Evolutionary conservation across 371 early-diverging fungal species (phyloP).

Genomic region (Mortierella sp.): DNA sequence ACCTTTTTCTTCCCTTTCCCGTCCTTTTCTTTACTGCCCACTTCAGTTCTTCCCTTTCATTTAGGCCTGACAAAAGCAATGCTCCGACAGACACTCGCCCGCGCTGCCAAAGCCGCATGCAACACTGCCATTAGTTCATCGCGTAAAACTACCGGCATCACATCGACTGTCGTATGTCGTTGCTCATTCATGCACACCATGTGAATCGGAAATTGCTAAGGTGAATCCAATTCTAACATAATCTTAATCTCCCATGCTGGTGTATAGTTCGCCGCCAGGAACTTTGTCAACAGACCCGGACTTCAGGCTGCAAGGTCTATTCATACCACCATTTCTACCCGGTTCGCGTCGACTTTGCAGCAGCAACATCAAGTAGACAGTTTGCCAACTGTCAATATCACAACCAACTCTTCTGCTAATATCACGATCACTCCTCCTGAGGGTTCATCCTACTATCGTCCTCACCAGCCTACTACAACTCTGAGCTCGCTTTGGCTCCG

Average conservation of each 20-base stretch:
- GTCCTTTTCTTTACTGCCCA: not conserved
- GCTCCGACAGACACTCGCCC: constrained; percentile 29
- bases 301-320: constrained; percentile 15
- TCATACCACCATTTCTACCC: constrained; percentile 12
- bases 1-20: not conserved
- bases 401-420: constrained; percentile 2
- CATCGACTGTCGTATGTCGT: not conserved
- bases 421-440: constrained; percentile 20
- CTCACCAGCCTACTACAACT: constrained; percentile 31
- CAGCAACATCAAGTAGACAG: not conserved
- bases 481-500: constrained; percentile 76
- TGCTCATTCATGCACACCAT: not conserved
- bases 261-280: not conserved
- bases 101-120: constrained; percentile 15
- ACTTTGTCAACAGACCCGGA: not conserved
- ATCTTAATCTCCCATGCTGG: not conserved
- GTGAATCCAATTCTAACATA: not conserved
- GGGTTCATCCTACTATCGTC: constrained; percentile 31
- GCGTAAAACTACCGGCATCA: not conserved
- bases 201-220: not conserved
- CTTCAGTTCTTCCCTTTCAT: not conserved
- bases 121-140: constrained; percentile 4
- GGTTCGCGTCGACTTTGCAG: not conserved
- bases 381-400: constrained; percentile 19
- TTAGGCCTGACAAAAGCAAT: constrained; percentile 7